Evolutionary conservation across 371 early-diverging fungal species (phyloP), one percentile per base, ranked within the genome.

Genomic region (Antonospora locustae): DNA sequence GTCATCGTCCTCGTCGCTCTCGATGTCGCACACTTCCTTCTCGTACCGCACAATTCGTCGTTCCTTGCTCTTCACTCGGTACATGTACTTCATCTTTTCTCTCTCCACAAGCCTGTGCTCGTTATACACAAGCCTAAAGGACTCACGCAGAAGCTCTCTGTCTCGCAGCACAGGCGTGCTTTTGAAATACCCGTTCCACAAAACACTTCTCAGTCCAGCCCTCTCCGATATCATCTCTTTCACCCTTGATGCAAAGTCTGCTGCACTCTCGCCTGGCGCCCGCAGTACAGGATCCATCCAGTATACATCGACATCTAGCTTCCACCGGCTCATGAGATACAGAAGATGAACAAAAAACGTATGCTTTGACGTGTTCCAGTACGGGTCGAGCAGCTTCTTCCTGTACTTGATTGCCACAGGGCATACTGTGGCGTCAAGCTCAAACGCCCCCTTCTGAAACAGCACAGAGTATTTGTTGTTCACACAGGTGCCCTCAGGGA

Each of bases 401-500:
- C 58, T 71, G 46, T 70, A 80, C 65, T 77, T 77, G 44, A 82
- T 78, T 19, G 79, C 79, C 2, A 79, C 81, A 6, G 82, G 82
- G 29, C 67, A 76, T n/a, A 82, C 72, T 1, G 73, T 73, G 1
- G 79, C 79, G 41, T 79, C 83, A 32, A 85, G 66, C 43, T 86
- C 84, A 74, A 86, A 86, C 1, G 83, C 84, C 2, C 86, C 85
- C 57, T 85, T 86, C 60, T 86, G 86, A 67, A 84, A 86, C 20
- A 84, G 77, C 29, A 86, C 82, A 0, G 80, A 77, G 60, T 80
- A 81, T 55, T 82, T 78, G 67, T 86, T 86, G 58, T 85, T 85
- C 23, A 86, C 85, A 68, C 85, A 84, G 3, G 84, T 84, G 3
- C 85, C 85, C 70, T 86, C 86, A n/a, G 86, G 86, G 69, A 86